Percentiles rank a stretch among this genome's conserved stretches.
Evolutionary conservation across 805 yeast species (phyloP).

Genomic region (Nakazawaea ishiwadae): DNA sequence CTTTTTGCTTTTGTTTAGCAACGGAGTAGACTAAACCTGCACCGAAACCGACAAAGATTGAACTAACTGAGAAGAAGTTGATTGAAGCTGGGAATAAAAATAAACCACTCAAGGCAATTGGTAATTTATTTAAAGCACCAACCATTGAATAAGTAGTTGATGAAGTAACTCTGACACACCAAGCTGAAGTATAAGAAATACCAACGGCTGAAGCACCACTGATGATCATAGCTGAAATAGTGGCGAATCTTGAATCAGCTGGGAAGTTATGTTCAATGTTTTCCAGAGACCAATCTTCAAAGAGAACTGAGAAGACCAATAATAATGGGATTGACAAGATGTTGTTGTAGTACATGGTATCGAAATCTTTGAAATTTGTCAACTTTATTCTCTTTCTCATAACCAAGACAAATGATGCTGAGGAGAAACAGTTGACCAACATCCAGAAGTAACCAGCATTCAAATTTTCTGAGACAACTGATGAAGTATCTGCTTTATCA

Average conservation of each 20-base stretch:
- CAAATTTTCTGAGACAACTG: constrained; percentile 34
- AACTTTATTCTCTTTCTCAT: constrained; percentile 98
- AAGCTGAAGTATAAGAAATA: constrained; percentile 97
- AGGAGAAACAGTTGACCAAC: constrained; percentile 89
- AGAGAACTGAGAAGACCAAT: constrained; percentile 62
- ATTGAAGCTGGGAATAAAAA: constrained; percentile 92
- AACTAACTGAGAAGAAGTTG: constrained; percentile 83
- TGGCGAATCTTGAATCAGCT: constrained; percentile 56
- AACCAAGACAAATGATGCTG: constrained; percentile 88
- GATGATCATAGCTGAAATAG: constrained; percentile 78
- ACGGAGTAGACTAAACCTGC: constrained; percentile 96
- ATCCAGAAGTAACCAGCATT: constrained; percentile 94
- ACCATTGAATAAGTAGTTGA: constrained; percentile 99
- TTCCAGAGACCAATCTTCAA: constrained; percentile 91
- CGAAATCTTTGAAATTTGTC: constrained; percentile 94
- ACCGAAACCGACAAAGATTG: constrained; percentile 88
- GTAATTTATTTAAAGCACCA: constrained; percentile 97
- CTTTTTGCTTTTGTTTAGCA: constrained; percentile 88
- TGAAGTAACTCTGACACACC: constrained; percentile 99
- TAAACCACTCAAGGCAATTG: constrained; percentile 93
- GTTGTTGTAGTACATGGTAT: constrained; percentile 98
- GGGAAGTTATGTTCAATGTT: constrained; percentile 82
- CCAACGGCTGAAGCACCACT: constrained; percentile 95
- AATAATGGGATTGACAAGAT: constrained; percentile 88
- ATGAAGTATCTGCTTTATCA: constrained; percentile 46